These are phyloP conservation scores for Hepatocystis sp. DNA, from an alignment of 169 alveolate genomes.

Conservation along the genomic window DNA sequence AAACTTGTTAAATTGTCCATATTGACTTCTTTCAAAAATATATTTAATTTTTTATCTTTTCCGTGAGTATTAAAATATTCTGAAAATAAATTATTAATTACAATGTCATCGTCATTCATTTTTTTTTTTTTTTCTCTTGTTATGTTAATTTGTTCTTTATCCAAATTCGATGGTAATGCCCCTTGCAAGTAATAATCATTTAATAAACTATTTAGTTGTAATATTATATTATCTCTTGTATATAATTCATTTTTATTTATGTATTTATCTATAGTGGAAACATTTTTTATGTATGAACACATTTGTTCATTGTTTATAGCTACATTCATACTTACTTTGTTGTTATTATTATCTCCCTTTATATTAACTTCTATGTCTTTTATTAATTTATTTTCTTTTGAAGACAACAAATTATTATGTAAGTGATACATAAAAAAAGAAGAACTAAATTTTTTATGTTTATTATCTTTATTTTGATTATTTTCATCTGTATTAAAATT, in stretches of 20 bases:
- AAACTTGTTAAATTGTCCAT: constrained; percentile 30
- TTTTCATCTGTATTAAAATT: constrained; percentile 3
- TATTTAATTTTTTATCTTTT: constrained; percentile 36
- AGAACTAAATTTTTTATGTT: constrained; percentile 25
- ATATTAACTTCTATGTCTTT: neutral
- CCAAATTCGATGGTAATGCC: neutral
- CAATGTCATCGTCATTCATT: constrained; percentile 48
- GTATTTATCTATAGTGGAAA: constrained; percentile 29
- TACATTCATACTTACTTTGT: neutral
- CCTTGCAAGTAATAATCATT: constrained; percentile 17
- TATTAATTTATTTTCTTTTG: neutral
- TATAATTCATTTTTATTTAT: constrained; percentile 61
- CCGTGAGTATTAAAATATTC: constrained; percentile 62
- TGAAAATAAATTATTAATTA: constrained; percentile 59
- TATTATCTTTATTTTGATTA: constrained; percentile 24
- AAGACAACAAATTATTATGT: constrained; percentile 23
- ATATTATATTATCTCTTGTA: constrained; percentile 12
- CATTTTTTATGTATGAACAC: constrained; percentile 25
- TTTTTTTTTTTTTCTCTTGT: constrained; percentile 3
- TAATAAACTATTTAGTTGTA: constrained; percentile 44
- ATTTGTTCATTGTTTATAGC: constrained; percentile 19
- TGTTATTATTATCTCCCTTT: neutral
- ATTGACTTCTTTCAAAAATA: constrained; percentile 65
- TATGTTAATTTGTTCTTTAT: neutral
- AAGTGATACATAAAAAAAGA: constrained; percentile 15